Base-by-base conservation (phyloP, 345 rosid genomes). In the Citrus inodora region DNA sequence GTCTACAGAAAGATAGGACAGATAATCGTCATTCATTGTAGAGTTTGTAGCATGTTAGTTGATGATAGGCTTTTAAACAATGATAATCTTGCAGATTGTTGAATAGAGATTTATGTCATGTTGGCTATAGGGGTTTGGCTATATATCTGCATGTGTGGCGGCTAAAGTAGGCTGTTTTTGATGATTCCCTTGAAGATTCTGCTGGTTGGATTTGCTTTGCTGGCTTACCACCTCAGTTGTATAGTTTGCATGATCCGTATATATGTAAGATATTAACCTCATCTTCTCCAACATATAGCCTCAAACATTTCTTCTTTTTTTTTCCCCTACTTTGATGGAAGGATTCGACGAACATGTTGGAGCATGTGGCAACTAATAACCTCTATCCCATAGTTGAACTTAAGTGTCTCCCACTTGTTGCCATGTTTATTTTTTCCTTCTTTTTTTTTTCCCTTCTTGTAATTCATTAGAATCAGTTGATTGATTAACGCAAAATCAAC, bases 1-100 rank as follows among this genome's bases (percentile, higher is more conserved):
- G 87, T 58, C 73, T 79, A 0, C 65, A 35, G 46, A 90, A 80
- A 81, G 92, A 90, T 33, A 87, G 80, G 80, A 42, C 86, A 8
- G 95, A 95, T 59, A 86, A 86, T 38, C 92, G 91, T 7, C 87
- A 85, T 81, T 90, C 91, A 19, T 56, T 87, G 86, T 91, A 85
- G 82, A 76, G 55, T 71, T 35, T 65, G 10, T 56, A 24, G 14
- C 46, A 65, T 69, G 71, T 51, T 22, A 32, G 5, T 51, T 33
- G 56, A 58, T 66, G 51, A 46, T 46, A 32, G 22, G 22, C 38
- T 13, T 24, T 21, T n/a, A 13, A 58, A 48, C 59, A 28, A 9
- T 37, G 70, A 27, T 60, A 74, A 33, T 63, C 5, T 33, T 61
- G 48, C 11, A 46, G 59, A 35, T 38, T 37, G 67, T 71, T 25